A percentile compares a stretch with the other conserved stretches of the same genome.
Conservation (phyloP, 2,329 filamentous ascomycete species). For the Colletotrichum sublineola region DNA sequence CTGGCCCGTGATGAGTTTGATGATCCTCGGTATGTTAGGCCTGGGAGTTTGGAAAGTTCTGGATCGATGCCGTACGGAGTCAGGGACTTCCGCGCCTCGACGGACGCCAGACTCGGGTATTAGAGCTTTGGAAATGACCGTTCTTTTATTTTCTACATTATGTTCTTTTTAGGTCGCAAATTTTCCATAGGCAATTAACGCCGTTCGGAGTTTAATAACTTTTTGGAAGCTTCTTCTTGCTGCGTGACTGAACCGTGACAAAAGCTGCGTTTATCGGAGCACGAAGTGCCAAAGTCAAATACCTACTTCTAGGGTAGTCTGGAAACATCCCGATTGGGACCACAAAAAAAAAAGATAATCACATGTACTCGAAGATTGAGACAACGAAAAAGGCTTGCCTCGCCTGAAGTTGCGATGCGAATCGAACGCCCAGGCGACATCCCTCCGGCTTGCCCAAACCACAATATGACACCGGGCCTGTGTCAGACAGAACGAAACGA, state of each 20-base stretch:
- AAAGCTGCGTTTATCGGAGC: background rate
- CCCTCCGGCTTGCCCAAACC: slow-evolving; percentile 11
- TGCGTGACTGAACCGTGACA: background rate
- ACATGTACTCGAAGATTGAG: background rate
- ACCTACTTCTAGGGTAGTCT: too few species aligned
- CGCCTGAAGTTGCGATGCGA: slow-evolving; percentile 20
- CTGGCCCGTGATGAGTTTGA: background rate
- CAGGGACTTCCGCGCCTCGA: slow-evolving; percentile 33
- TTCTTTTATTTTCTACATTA: slow-evolving; percentile 38
- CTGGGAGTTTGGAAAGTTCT: slow-evolving; percentile 30
- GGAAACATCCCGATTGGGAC: too few species aligned
- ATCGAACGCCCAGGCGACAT: slow-evolving; percentile 7
- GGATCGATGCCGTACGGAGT: slow-evolving; percentile 19
- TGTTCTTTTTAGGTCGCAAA: slow-evolving; percentile 33
- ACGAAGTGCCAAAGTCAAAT: background rate
- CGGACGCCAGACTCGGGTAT: slow-evolving; percentile 36
- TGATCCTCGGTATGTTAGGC: slow-evolving; percentile 22
- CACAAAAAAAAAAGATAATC: background rate
- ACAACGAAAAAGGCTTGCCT: background rate
- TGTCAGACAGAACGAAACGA: slow-evolving; percentile 27
- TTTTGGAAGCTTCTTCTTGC: background rate
- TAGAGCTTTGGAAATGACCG: slow-evolving; percentile 40
- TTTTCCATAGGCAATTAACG: slow-evolving; percentile 40
- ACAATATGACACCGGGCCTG: slow-evolving; percentile 29
- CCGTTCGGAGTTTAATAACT: slow-evolving; percentile 35